Conservation (phyloP, 306 rosid genomes). For the Rubus idaeus region DNA sequence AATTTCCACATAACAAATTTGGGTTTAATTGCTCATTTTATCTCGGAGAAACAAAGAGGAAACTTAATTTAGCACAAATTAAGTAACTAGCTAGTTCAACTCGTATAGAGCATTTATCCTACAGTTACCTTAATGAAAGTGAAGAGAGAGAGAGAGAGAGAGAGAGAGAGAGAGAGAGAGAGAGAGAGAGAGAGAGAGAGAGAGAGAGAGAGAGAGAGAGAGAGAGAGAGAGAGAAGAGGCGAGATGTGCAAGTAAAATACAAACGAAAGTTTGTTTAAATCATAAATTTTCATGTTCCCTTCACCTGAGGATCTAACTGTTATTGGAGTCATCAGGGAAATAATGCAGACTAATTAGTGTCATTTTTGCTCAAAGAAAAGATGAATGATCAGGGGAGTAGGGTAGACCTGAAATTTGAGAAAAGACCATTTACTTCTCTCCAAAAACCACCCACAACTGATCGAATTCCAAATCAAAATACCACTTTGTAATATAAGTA, state of each 20-base stretch:
- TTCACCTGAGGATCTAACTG: constrained; percentile 13
- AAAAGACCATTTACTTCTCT: constrained; percentile 19
- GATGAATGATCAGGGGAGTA: constrained; percentile 1
- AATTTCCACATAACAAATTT: neutral
- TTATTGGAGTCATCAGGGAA: constrained; percentile 35
- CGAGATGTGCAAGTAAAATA: constrained; percentile 1
- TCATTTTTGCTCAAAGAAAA: neutral
- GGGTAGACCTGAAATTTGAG: constrained; percentile 11
- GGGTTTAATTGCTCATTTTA: neutral
- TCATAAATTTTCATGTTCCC: constrained; percentile 11
- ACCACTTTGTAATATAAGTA: constrained; percentile 3
- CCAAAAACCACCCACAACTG: constrained; percentile 26
- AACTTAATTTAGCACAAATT: neutral
- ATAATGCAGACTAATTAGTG: constrained; percentile 35
- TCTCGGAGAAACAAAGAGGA: neutral
- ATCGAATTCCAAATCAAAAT: constrained; percentile 31
- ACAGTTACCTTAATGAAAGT: neutral
- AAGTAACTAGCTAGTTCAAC: neutral
- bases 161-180: neutral
- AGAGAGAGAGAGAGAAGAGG: too few species aligned
- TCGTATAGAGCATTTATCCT: neutral
- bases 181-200: neutral
- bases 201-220: neutral
- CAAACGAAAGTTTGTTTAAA: neutral
- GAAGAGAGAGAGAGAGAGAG: neutral